phyloP scores from a whole-genome alignment of 129 eudicot genomes.

The Scalesia atractyloides region DNA sequence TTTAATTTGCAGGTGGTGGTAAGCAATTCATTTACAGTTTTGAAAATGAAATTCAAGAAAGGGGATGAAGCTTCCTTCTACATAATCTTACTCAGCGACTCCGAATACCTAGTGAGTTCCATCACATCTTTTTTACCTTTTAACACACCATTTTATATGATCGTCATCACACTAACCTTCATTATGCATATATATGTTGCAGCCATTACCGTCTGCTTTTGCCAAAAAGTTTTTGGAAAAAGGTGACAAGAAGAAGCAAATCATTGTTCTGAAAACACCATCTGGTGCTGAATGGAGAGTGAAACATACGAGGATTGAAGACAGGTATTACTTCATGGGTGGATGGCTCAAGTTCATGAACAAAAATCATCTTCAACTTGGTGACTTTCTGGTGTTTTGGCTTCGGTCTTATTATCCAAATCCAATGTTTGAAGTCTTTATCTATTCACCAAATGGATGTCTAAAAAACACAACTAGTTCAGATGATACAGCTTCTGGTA shows the following conservation, averaged over 20 bases:
- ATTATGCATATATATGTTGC: conserved; percentile 9
- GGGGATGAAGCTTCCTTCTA: conserved; percentile 22
- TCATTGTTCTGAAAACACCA: conserved; percentile 1
- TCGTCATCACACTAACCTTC: background rate
- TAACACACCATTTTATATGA: background rate
- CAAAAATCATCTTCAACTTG: conserved; percentile 13
- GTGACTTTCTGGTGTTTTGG: conserved; percentile 34
- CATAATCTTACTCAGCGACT: conserved; percentile 11
- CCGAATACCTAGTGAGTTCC: conserved; percentile 23
- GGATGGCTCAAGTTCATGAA: conserved; percentile 37
- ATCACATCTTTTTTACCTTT: background rate
- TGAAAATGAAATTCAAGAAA: background rate
- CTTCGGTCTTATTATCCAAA: background rate
- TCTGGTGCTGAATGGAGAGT: conserved; percentile 23
- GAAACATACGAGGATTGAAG: conserved; percentile 2
- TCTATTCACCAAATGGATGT: conserved; percentile 27
- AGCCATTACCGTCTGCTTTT: conserved; percentile 21
- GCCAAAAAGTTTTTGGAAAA: conserved; percentile 21
- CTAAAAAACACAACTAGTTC: conserved; percentile 2
- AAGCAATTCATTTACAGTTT: background rate
- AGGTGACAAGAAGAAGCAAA: conserved; percentile 1
- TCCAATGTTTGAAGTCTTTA: background rate
- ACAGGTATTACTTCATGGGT: conserved; percentile 14
- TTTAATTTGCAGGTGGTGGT: no score
- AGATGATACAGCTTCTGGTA: no score